Evolutionary conservation across 176 grass and related monocot species (phyloP).

Genomic region (Guadua angustifolia): DNA sequence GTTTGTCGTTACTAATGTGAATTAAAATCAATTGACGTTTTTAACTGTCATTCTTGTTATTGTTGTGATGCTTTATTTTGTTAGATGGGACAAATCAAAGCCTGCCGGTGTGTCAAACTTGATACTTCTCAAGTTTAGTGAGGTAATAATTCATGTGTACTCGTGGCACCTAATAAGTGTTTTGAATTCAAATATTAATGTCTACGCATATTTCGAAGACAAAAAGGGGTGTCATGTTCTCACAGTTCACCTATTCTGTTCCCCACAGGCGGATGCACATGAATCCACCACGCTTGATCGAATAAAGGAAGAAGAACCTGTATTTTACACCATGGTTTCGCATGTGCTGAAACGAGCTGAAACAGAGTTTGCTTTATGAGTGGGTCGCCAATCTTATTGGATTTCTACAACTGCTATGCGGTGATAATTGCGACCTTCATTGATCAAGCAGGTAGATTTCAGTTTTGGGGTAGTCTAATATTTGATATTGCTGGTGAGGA

Average conservation of each 20-base stretch:
- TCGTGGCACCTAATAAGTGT: not conserved
- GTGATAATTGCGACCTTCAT: not conserved
- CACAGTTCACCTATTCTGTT: constrained; percentile 28
- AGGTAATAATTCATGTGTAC: constrained; percentile 54
- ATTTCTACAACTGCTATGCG: not conserved
- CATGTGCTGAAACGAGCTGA: constrained; percentile 64
- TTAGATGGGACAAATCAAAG: constrained; percentile 90
- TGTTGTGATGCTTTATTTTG: constrained; percentile 31
- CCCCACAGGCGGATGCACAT: constrained; percentile 64
- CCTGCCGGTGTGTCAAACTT: constrained; percentile 80
- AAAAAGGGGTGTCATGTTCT: constrained; percentile 1
- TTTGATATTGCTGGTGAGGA: not conserved
- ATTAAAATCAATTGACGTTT: not conserved
- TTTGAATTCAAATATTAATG: constrained; percentile 4
- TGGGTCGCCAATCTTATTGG: not conserved
- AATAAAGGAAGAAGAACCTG: constrained; percentile 71
- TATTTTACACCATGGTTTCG: constrained; percentile 74
- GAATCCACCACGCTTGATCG: constrained; percentile 70
- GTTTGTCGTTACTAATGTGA: constrained; percentile 5
- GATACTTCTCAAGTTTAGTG: constrained; percentile 90
- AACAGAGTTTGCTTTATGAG: constrained; percentile 65
- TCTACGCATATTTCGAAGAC: not conserved
- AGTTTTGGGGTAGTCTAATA: not conserved
- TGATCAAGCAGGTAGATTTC: not conserved
- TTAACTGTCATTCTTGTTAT: not conserved